These are phyloP conservation scores for Durio zibethinus DNA, from an alignment of 345 rosid genomes.

Conservation along the genomic window DNA sequence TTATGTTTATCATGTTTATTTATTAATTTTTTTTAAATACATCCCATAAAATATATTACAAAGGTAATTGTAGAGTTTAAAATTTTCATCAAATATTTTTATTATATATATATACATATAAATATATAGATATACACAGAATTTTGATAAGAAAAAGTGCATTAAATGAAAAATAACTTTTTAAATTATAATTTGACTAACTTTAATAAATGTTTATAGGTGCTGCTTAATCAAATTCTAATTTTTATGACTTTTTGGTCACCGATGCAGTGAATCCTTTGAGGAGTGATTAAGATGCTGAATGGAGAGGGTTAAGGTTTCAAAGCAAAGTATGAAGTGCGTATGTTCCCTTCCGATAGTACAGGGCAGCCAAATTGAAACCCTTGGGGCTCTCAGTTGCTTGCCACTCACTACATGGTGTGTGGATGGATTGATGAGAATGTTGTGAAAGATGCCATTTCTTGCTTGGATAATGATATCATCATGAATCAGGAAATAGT, in stretches of 20 bases:
- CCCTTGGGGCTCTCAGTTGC: slow-evolving; percentile 18
- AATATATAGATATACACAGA: no score
- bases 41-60: no score
- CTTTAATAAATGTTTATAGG: no score
- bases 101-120: no score
- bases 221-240: background rate
- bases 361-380: slow-evolving; percentile 7
- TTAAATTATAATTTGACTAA: background rate
- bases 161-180: background rate
- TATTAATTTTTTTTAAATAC: no score
- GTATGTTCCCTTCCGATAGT: slow-evolving; percentile 34
- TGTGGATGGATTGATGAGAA: slow-evolving; percentile 22
- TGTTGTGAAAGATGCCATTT: slow-evolving; percentile 20
- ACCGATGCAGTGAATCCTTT: slow-evolving; percentile 8
- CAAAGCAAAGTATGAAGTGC: slow-evolving; percentile 20
- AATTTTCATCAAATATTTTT: no score
- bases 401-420: background rate
- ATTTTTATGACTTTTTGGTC: no score
- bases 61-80: no score
- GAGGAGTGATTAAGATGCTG: background rate
- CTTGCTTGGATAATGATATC: background rate
- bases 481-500: background rate
- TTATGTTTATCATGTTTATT: no score
- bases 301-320: slow-evolving; percentile 8
- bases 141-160: no score